A percentile compares a stretch with the other conserved stretches of the same genome.
Conservation (phyloP, 2,329 filamentous ascomycete species). For the Colletotrichum orbiculare region DNA sequence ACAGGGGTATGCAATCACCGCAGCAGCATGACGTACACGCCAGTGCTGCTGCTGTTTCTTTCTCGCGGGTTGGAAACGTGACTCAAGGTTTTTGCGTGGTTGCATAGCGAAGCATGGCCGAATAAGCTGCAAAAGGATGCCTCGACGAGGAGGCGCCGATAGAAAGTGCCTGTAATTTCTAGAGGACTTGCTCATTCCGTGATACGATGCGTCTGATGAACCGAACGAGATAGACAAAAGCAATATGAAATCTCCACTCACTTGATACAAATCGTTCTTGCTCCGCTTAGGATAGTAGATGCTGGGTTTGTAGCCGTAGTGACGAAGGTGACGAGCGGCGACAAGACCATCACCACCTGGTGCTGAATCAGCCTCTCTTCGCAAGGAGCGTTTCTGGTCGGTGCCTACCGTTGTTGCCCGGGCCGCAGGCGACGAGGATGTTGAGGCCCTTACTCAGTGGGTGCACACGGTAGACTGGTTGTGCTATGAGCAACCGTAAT, state of each 20-base stretch:
- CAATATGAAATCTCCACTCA: constrained; percentile 48
- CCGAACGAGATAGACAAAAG: constrained; percentile 31
- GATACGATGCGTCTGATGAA: constrained; percentile 4
- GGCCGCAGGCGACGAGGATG: constrained; percentile 90
- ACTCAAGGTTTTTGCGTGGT: constrained; percentile 16
- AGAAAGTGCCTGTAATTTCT: constrained; percentile 17
- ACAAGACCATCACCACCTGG: constrained; percentile 93
- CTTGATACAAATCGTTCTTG: constrained; percentile 90
- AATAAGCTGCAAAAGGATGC: background rate
- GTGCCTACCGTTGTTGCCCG: constrained; percentile 74
- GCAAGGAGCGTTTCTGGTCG: background rate
- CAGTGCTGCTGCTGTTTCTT: constrained; percentile 23
- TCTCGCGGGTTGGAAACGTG: constrained; percentile 3
- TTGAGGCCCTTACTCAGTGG: constrained; percentile 77
- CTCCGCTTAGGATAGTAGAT: constrained; percentile 94
- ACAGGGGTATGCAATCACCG: background rate
- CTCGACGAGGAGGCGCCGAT: constrained; percentile 26
- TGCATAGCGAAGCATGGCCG: constrained; percentile 25
- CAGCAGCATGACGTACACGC: constrained; percentile 16
- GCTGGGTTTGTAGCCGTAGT: constrained; percentile 90
- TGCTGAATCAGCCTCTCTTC: constrained; percentile 10
- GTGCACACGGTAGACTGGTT: constrained; percentile 84
- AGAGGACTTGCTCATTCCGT: constrained; percentile 17
- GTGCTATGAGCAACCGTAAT: constrained; percentile 4
- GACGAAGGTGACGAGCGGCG: constrained; percentile 88